These are phyloP conservation scores for Amanita subjunquillea DNA, from an alignment of 768 basidiomycete species.

Conservation along the genomic window DNA sequence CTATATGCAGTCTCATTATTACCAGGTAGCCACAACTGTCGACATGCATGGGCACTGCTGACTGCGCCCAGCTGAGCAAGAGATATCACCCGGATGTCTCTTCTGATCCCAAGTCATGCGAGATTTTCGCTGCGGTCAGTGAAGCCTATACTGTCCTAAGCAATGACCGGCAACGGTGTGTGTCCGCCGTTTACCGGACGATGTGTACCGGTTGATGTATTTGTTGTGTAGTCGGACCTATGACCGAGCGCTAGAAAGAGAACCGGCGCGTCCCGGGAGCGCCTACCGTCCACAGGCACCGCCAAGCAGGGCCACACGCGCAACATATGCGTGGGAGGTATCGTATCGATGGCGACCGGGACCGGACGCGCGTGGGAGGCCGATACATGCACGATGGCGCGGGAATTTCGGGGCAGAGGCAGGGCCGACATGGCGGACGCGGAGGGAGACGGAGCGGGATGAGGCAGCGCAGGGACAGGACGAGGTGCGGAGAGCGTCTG, in stretches of 20 bases:
- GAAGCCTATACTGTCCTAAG: slow-evolving; percentile 35
- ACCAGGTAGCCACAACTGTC: slow-evolving; percentile 18
- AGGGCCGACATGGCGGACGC: not conserved
- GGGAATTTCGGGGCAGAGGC: not conserved
- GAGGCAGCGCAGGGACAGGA: slow-evolving; percentile 13
- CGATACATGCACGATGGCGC: slow-evolving; percentile 9
- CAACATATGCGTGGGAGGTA: slow-evolving; percentile 31
- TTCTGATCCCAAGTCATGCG: slow-evolving; percentile 27
- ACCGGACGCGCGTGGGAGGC: slow-evolving; percentile 12
- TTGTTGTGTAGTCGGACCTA: slow-evolving; percentile 26
- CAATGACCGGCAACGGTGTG: slow-evolving; percentile 34
- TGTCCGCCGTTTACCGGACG: not conserved
- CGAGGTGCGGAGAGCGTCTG: slow-evolving; percentile 17
- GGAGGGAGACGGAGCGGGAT: slow-evolving; percentile 7
- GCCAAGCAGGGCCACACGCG: slow-evolving; percentile 19
- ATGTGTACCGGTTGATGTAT: not conserved
- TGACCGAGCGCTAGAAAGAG: slow-evolving; percentile 28
- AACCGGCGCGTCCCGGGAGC: slow-evolving; percentile 7
- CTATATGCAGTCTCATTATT: slow-evolving; percentile 26
- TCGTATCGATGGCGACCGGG: slow-evolving; percentile 13
- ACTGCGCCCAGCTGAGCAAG: slow-evolving; percentile 27
- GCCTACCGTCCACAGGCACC: slow-evolving; percentile 13
- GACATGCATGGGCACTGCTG: not conserved
- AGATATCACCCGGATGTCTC: slow-evolving; percentile 39
- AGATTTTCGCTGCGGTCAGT: slow-evolving; percentile 27